Base-by-base conservation (phyloP, 2,329 filamentous ascomycete species). In the Immersiporthe knoxdaviesiana region DNA sequence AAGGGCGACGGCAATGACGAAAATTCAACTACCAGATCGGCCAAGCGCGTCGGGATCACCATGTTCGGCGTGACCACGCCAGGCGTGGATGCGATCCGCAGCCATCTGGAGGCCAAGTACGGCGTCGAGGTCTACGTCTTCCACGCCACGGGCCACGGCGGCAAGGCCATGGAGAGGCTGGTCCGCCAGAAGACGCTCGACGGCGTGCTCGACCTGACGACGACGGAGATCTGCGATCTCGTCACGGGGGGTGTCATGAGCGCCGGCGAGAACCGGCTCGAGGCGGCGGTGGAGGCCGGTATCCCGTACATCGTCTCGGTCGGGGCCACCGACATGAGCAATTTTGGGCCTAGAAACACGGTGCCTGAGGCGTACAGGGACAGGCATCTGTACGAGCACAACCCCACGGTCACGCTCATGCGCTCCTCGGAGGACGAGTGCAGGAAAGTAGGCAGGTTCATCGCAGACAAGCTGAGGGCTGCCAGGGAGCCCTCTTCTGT, bases 11-110 rank as follows among this genome's bases (percentile, higher is more conserved):
- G 67, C 0, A 4, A 30, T 2, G 8, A 47, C 1, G 18, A 10
- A 47, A n/a, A 21, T n/a, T n/a, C n/a, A 4, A 44, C 21, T 11
- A 47, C n/a, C 32, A 63, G 58, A n/a, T 50, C 67, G 2, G 64
- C 71, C 11, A 84, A 83, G 67, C 80, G 84, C 0, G 81, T 92
- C 8, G 90, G 85, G 0, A 85, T 92, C 32, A 91, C 90, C 2
- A 92, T 92, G 90, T 92, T 92, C 74, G 90, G 91, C 2, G 90
- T 92, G 8, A 93, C 91, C 0, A 92, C 90, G 0, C 89, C 90
- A 0, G 87, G 85, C 14, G 90, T 89, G 0, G 85, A 89, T 61
- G 78, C 76, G 1, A 85, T 90, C 1, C 83, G 88, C 0, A 73
- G 77, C 1, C 77, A 84, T 60, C 80, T 92, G 0, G 81, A 86